Evolutionary conservation across 2,329 filamentous ascomycete species (phyloP).

Genomic region (Escovopsis weberi): DNA sequence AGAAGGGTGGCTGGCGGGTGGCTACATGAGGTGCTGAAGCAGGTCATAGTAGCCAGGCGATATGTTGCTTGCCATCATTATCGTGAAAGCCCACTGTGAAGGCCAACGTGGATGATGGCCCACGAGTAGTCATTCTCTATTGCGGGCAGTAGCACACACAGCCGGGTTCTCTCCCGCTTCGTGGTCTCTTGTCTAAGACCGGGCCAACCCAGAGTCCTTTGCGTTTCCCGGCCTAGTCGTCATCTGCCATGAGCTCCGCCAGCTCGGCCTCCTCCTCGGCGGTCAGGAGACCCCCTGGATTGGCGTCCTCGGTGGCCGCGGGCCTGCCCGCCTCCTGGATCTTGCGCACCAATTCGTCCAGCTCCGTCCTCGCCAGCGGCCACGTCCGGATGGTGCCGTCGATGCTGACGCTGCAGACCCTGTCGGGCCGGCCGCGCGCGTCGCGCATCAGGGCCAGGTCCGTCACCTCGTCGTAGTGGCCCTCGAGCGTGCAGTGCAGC

Average conservation of each 20-base stretch:
- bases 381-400: conserved; percentile 80
- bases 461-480: conserved; percentile 90
- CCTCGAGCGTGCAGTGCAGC: conserved; percentile 58
- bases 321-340: conserved; percentile 33
- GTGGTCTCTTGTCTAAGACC: too few relatives aligned
- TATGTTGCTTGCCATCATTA: too few relatives aligned
- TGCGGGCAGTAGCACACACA: too few relatives aligned
- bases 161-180: too few relatives aligned
- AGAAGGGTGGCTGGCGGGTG: too few relatives aligned
- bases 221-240: conserved; percentile 4
- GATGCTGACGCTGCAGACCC: conserved; percentile 70
- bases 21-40: too few relatives aligned
- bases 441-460: conserved; percentile 50
- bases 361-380: conserved; percentile 50
- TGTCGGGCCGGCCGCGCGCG: conserved; percentile 20
- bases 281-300: conserved; percentile 46
- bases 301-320: conserved; percentile 31
- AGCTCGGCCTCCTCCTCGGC: conserved; percentile 87
- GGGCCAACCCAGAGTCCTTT: too few relatives aligned
- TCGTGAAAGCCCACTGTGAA: too few relatives aligned
- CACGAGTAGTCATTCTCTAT: too few relatives aligned
- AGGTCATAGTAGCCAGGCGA: too few relatives aligned
- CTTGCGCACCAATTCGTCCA: conserved; percentile 35
- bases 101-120: too few relatives aligned
- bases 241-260: conserved; percentile 75